Evolutionary conservation across 495 filamentous ascomycete genomes (phyloP), one percentile per base, ranked within the genome.

Genomic region (Xanthoparmelia taractica): DNA sequence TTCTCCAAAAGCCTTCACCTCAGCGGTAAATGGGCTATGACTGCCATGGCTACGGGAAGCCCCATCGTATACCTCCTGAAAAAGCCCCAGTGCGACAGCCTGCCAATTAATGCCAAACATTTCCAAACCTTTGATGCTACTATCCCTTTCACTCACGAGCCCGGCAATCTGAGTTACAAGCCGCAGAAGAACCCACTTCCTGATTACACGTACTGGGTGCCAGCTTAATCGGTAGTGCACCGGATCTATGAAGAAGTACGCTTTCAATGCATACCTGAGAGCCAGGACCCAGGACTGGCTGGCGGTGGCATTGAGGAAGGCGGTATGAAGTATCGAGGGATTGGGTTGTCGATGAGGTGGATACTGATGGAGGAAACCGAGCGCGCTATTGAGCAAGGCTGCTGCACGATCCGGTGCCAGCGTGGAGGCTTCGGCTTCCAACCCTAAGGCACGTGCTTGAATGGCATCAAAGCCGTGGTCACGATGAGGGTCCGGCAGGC

Each of bases 31-130:
- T 57, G 40, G 82, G 73, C 63, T 85, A 78, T 50, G 73, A 75
- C 38, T 84, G 65, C 15, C 84, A 81, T 34, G 83, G 85, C 69
- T 84, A 75, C n/a, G 73, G 67, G 80, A 82, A 8, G 58, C 34
- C 34, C 18, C 61, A 4, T 58, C 45, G 4, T 10, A n/a, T 1
- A 62, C 5, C 47, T 65, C 63, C 10, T 31, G 36, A 18, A 58
- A 60, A n/a, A 67, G 33, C 0, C 15, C 41, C 36, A 55, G 18
- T 12, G 40, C 40, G 4, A 67, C 57, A 17, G 40, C 12, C 27
- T 31, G 37, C 64, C 63, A 68, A n/a, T 68, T 41, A 2, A 66
- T 43, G 31, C 45, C 36, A 31, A 54, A 66, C 18, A 57, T 37
- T 33, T 31, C 20, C 0, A 69, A 37, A 4, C 13, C 65, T 25